These are phyloP conservation scores for Metarhizium brunneum DNA, from an alignment of 2,329 filamentous ascomycete genomes.

Conservation along the genomic window DNA sequence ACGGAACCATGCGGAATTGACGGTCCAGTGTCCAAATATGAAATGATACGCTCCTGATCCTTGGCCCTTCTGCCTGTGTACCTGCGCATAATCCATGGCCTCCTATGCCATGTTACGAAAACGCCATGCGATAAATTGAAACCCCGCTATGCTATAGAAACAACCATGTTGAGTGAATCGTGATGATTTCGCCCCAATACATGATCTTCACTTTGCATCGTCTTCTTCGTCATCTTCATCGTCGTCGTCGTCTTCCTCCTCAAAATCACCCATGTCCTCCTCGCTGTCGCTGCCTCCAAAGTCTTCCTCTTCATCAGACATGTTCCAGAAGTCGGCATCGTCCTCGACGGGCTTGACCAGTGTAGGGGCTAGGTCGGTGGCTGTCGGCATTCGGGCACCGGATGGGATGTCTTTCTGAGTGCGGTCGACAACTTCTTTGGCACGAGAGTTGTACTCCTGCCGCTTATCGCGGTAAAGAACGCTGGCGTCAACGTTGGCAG, in stretches of 20 bases:
- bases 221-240: slow-evolving; percentile 29
- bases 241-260: slow-evolving; percentile 48
- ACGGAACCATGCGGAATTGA: not conserved
- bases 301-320: slow-evolving; percentile 66
- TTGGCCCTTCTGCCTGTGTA: not conserved
- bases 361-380: slow-evolving; percentile 49
- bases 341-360: slow-evolving; percentile 53
- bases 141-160: slow-evolving; percentile 6
- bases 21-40: not conserved
- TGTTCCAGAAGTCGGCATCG: slow-evolving; percentile 76
- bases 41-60: not conserved
- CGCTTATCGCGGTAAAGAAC: slow-evolving; percentile 73
- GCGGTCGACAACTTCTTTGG: slow-evolving; percentile 58
- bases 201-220: not conserved
- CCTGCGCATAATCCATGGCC: not conserved
- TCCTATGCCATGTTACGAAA: not conserved
- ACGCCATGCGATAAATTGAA: slow-evolving; percentile 1
- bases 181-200: not conserved
- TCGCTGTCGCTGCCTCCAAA: slow-evolving; percentile 69
- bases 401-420: slow-evolving; percentile 73
- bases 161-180: not conserved
- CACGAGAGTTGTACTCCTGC: slow-evolving; percentile 58
- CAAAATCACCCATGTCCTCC: slow-evolving; percentile 51
- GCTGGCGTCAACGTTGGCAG: slow-evolving; percentile 89
- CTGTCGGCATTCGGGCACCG: slow-evolving; percentile 75